These are phyloP conservation scores for Arbutus unedo DNA, from an alignment of 148 eudicot genomes.

Conservation along the genomic window DNA sequence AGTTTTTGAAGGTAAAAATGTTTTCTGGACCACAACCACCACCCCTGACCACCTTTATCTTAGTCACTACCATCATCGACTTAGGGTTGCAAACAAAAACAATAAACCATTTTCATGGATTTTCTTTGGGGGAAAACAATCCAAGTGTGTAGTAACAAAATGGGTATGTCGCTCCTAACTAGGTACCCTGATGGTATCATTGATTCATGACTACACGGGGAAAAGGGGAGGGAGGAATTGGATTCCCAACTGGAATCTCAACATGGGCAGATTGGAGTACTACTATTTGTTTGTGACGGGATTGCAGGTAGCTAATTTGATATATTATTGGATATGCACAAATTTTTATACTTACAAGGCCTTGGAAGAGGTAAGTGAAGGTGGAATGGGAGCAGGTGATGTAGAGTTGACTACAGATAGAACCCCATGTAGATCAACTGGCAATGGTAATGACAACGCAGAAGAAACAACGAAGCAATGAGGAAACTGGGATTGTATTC, in stretches of 20 bases:
- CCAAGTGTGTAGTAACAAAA: not conserved
- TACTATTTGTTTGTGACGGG: conserved; percentile 37
- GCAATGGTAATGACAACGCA: not conserved
- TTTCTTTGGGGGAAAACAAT: not conserved
- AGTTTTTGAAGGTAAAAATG: not conserved
- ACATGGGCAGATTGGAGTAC: conserved; percentile 36
- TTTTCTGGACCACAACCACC: not conserved
- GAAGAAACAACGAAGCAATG: not conserved
- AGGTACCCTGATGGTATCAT: conserved; percentile 37
- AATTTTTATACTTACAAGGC: conserved; percentile 35
- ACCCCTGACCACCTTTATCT: not conserved
- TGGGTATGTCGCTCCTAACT: not conserved
- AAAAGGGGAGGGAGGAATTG: conserved; percentile 25
- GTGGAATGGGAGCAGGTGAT: conserved; percentile 7
- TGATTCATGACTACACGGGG: conserved; percentile 39
- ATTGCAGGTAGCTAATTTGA: conserved; percentile 32
- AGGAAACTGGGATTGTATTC: not conserved
- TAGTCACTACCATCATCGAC: not conserved
- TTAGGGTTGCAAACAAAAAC: not conserved
- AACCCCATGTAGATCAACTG: not conserved
- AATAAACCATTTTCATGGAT: not conserved
- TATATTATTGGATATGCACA: conserved; percentile 34
- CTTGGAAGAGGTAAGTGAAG: conserved; percentile 27
- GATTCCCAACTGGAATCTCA: conserved; percentile 40
- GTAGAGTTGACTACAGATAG: conserved; percentile 16